Base-by-base conservation (phyloP, 371 early-diverging fungal species). In the Apophysomyces variabilis region DNA sequence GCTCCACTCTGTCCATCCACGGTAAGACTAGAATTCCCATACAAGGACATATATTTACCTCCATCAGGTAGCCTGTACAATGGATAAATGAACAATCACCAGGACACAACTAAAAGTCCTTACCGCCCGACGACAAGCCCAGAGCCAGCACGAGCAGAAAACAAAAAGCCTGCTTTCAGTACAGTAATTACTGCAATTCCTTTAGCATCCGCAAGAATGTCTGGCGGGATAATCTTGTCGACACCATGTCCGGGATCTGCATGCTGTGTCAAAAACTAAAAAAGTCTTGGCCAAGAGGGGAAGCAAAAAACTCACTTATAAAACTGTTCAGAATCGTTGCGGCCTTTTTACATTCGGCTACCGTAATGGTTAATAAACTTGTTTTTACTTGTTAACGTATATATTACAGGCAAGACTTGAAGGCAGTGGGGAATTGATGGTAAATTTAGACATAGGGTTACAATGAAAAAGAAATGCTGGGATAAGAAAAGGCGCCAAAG, bases 101-200 rank as follows among this genome's bases (percentile, higher is more conserved):
- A 26, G 9, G 21, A 8, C 5, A 21, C 7, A 50, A 21, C 54
- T 26, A 5, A 26, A 26, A 50, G 21, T 26, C 21, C 54, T 64
- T 76, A 85, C 77, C 85, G 77, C 38, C 96, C 95, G n/a, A 97
- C 88, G 14, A 96, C 96, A 5, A 98, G 76, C 1, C 98, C 98
- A 12, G 95, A 86, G n/a, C 98, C 98, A 13, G 88, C 86, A 47
- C 96, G 82, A 36, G 96, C 98, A 3, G 94, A 92, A 85, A 94
- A 96, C 38, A 95, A 74, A 67, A 96, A 95, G 0, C 96, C 98
- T 38, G 92, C 96, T 74, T 97, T 98, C 65, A 96, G 69, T 9
- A 98, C 96, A 0, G 93, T 90, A 66, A 95, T 80, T 21, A 98
- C 90, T 46, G 97, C 98, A 36, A 98, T 83, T 3, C 97, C 98